phyloP scores from a whole-genome alignment of 2,329 filamentous ascomycete species.

The Stromatinia cepivora region DNA sequence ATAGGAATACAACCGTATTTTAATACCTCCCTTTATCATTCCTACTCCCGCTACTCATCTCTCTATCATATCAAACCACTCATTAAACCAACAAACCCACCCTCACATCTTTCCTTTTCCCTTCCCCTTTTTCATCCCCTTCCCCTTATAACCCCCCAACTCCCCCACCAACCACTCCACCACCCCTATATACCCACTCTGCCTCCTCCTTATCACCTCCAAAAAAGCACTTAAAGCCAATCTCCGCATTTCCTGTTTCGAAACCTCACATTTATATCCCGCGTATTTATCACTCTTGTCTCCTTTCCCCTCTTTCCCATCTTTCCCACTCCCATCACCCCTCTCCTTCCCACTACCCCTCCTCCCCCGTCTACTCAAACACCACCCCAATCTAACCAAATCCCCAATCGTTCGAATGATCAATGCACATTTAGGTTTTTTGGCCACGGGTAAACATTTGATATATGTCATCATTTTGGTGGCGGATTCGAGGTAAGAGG shows the following conservation, averaged over 20 bases:
- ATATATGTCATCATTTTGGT: conserved; percentile 69
- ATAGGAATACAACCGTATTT: neutral
- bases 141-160: neutral
- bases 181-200: conserved; percentile 65
- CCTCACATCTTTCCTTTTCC: neutral
- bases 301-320: conserved; percentile 30
- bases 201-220: conserved; percentile 66
- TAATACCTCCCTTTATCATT: neutral
- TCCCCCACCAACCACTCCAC: conserved; percentile 65
- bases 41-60: no score
- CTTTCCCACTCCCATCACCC: conserved; percentile 32
- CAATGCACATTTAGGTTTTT: conserved; percentile 59
- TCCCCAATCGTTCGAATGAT: conserved; percentile 45
- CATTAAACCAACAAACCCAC: neutral
- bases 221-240: conserved; percentile 70
- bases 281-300: conserved; percentile 28
- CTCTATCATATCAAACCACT: neutral
- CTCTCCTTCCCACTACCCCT: conserved; percentile 27
- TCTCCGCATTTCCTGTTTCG: conserved; percentile 37
- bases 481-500: conserved; percentile 75
- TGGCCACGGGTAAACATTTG: conserved; percentile 56
- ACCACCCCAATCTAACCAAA: conserved; percentile 33
- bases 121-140: neutral
- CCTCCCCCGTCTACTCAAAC: conserved; percentile 35
- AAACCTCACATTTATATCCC: neutral